These are phyloP conservation scores for Pleurotus platypus DNA, from an alignment of 768 basidiomycete genomes.

Conservation along the genomic window DNA sequence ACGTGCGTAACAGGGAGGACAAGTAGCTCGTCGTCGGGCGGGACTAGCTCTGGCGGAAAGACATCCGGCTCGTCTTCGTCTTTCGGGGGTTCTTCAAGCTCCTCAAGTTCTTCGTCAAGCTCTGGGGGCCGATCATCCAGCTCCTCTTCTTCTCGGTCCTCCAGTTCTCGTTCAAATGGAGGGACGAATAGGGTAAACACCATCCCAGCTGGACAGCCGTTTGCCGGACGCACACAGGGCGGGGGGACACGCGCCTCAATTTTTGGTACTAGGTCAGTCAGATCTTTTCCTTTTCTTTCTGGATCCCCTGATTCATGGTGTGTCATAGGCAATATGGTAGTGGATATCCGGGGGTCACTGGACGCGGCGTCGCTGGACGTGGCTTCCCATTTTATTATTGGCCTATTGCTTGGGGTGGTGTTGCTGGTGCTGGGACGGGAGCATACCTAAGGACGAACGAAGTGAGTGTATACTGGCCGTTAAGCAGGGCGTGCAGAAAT, in stretches of 20 bases:
- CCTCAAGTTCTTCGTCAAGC: constrained; percentile 11
- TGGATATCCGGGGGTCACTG: constrained; percentile 51
- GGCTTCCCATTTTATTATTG: constrained; percentile 67
- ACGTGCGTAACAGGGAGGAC: background rate
- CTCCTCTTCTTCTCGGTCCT: constrained; percentile 8
- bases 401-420: constrained; percentile 52
- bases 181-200: constrained; percentile 26
- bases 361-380: constrained; percentile 43
- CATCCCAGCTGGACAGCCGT: constrained; percentile 42
- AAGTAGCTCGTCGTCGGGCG: background rate
- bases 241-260: constrained; percentile 46
- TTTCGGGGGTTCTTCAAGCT: background rate
- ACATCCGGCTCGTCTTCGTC: background rate
- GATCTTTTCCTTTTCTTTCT: background rate
- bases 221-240: constrained; percentile 46
- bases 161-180: constrained; percentile 19
- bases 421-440: constrained; percentile 18
- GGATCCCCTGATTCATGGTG: constrained; percentile 7
- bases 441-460: constrained; percentile 29
- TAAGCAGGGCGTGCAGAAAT: background rate
- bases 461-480: constrained; percentile 23
- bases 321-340: constrained; percentile 50
- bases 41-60: background rate
- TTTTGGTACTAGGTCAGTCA: constrained; percentile 39
- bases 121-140: constrained; percentile 9